phyloP scores from a whole-genome alignment of 2,329 filamentous ascomycete species.

The Pseudogymnoascus sp. region DNA sequence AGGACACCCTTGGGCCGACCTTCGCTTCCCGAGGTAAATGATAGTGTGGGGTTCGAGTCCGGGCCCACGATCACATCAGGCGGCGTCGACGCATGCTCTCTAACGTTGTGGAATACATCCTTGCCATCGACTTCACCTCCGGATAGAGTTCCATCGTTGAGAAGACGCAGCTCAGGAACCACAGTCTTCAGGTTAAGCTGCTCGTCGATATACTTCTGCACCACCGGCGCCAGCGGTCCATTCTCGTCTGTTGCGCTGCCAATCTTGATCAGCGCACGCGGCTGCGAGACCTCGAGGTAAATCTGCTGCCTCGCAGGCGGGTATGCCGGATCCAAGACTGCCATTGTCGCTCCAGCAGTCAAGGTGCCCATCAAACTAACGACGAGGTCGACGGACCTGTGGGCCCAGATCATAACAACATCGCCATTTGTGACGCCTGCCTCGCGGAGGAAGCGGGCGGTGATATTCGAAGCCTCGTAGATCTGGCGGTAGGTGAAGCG shows the following conservation, averaged over 20 bases:
- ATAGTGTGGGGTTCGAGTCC: conserved; percentile 70
- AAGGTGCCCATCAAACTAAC: conserved; percentile 73
- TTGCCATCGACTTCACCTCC: conserved; percentile 59
- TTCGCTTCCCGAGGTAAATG: conserved; percentile 67
- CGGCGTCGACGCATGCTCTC: conserved; percentile 41
- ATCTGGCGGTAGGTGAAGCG: conserved; percentile 81
- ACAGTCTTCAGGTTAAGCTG: conserved; percentile 65
- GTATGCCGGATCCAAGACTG: conserved; percentile 71
- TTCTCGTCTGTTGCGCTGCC: conserved; percentile 62
- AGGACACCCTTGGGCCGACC: conserved; percentile 79
- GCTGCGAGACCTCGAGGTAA: conserved; percentile 72
- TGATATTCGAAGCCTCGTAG: conserved; percentile 69
- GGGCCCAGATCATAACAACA: conserved; percentile 87
- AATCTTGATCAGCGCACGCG: conserved; percentile 65
- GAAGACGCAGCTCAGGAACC: conserved; percentile 65
- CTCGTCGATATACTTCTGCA: conserved; percentile 60
- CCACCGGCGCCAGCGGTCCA: conserved; percentile 50
- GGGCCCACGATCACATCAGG: conserved; percentile 76
- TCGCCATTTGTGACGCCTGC: conserved; percentile 70
- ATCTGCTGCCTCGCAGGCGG: conserved; percentile 74
- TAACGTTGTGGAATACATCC: conserved; percentile 53
- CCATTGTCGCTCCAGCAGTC: conserved; percentile 44
- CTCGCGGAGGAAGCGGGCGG: conserved; percentile 71
- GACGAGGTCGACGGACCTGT: conserved; percentile 71
- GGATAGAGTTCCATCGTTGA: conserved; percentile 61